These are phyloP conservation scores for Russula lepida DNA, from an alignment of 768 basidiomycete species.

Conservation along the genomic window DNA sequence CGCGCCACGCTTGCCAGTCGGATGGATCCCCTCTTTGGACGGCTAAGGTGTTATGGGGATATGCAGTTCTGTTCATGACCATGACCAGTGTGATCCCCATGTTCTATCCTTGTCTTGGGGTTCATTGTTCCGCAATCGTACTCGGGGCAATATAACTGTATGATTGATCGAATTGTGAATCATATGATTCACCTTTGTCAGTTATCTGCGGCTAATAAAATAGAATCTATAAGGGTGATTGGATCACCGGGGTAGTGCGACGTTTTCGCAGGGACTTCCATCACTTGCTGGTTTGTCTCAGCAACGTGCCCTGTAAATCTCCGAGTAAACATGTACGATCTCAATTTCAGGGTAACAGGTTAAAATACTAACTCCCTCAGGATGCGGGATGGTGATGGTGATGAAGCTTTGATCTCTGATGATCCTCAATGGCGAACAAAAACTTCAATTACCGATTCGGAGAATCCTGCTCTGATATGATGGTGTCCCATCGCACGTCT, in stretches of 20 bases:
- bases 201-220: too few species aligned
- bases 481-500: neutral
- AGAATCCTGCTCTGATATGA: neutral
- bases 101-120: too few species aligned
- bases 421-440: neutral
- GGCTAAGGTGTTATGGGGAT: too few species aligned
- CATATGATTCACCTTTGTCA: neutral
- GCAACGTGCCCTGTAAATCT: neutral
- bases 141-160: neutral
- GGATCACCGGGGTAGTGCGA: neutral
- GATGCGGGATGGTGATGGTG: neutral
- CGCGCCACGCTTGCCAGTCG: slow-evolving; percentile 29
- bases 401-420: neutral
- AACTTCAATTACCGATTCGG: neutral
- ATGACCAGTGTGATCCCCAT: too few species aligned
- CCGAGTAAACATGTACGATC: neutral
- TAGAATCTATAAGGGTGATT: too few species aligned
- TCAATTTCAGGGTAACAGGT: neutral
- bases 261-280: neutral
- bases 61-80: too few species aligned
- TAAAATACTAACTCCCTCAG: neutral
- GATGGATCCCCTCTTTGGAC: slow-evolving; percentile 22
- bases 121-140: too few species aligned
- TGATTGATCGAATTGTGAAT: neutral
- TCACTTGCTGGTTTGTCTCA: neutral